Evolutionary conservation across 768 basidiomycete species (phyloP).

Genomic region (Lentinula edodes): DNA sequence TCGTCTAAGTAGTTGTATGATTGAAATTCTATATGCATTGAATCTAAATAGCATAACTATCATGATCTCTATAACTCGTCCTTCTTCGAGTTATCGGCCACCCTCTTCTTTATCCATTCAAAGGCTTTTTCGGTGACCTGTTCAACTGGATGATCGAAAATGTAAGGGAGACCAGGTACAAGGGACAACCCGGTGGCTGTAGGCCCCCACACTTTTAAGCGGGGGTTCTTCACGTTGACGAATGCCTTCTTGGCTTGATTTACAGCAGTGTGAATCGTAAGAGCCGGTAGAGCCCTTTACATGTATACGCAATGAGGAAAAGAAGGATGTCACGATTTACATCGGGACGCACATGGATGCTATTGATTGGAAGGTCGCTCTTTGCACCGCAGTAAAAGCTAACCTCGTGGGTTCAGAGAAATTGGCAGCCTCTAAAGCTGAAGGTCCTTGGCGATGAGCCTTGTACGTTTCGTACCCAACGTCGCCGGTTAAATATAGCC

Average conservation of each 20-base stretch:
- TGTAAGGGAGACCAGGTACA: conserved; percentile 68
- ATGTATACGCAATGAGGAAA: conserved; percentile 6
- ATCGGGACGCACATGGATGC: conserved; percentile 58
- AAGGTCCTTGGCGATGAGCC: conserved; percentile 61
- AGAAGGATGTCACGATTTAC: conserved; percentile 18
- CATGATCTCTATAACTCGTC: conserved; percentile 20
- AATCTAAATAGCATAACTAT: neutral
- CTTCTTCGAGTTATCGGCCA: conserved; percentile 27
- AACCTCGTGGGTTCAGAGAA: conserved; percentile 68
- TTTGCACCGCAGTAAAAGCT: conserved; percentile 66
- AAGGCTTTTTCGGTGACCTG: conserved; percentile 61
- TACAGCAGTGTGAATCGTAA: conserved; percentile 83
- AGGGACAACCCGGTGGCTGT: conserved; percentile 68
- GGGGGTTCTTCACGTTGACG: conserved; percentile 48
- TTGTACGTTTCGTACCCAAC: conserved; percentile 82
- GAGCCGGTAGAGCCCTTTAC: conserved; percentile 71
- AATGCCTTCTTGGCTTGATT: conserved; percentile 68
- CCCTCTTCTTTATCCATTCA: conserved; percentile 61
- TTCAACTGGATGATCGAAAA: conserved; percentile 81
- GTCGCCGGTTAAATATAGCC: conserved; percentile 76
- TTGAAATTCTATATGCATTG: no score
- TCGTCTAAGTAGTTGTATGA: no score
- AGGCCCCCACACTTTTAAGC: conserved; percentile 69
- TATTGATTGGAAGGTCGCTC: conserved; percentile 74
- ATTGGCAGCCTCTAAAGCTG: conserved; percentile 58